Conservation (phyloP, 139 green algal species). For the Haematococcus sp. region DNA sequence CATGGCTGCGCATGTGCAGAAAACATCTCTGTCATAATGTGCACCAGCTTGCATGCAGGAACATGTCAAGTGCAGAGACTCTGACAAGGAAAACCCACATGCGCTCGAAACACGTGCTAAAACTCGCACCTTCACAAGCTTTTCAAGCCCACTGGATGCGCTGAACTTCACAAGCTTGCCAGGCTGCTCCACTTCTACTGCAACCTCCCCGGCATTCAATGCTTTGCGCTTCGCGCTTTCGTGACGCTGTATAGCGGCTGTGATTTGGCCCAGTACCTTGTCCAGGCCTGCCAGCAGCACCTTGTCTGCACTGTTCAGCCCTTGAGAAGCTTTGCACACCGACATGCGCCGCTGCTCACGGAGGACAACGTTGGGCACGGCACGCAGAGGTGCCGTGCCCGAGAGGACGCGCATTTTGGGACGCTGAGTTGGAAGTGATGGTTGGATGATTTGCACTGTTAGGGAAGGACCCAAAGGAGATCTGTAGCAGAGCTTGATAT, state of each 20-base stretch:
- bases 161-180: constrained; percentile 12
- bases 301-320: no score
- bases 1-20: background rate
- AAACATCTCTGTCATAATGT: background rate
- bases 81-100: background rate
- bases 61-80: background rate
- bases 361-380: no score
- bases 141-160: background rate
- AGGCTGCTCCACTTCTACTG: background rate
- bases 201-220: background rate
- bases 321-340: no score
- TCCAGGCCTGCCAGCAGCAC: no score
- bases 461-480: no score
- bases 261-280: constrained; percentile 12
- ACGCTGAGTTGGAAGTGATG: no score
- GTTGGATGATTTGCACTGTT: background rate
- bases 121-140: constrained; percentile 5
- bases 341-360: no score
- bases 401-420: no score
- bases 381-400: no score
- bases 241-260: constrained; percentile 10
- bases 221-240: constrained; percentile 1
- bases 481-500: no score
- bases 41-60: background rate
- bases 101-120: no score